A percentile compares a stretch with the other conserved stretches of the same genome.
These are phyloP conservation scores for Diaporthe aspalathi DNA, from an alignment of 2,329 filamentous ascomycete species.

Conservation along the genomic window DNA sequence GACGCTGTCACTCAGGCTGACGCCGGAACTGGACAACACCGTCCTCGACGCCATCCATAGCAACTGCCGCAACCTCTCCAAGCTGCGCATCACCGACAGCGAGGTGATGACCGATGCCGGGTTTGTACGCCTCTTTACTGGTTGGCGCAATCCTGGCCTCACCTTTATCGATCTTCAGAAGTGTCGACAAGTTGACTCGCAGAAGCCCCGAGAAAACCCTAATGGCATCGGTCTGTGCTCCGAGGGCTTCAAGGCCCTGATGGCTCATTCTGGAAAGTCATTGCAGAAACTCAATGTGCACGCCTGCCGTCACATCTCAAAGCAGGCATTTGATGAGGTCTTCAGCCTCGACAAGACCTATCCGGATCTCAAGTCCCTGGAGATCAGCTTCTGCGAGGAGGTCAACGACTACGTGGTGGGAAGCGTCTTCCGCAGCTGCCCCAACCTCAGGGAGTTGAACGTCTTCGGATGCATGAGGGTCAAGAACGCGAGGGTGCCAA, in stretches of 20 bases:
- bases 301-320: constrained; percentile 84
- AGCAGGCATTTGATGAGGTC: constrained; percentile 77
- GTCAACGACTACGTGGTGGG: constrained; percentile 74
- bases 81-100: constrained; percentile 86
- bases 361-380: constrained; percentile 75
- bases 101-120: constrained; percentile 79
- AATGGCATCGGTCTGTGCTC: constrained; percentile 79
- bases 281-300: constrained; percentile 80
- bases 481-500: constrained; percentile 63
- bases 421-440: constrained; percentile 72
- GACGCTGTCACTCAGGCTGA: constrained; percentile 81
- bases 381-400: constrained; percentile 80
- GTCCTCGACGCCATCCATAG: constrained; percentile 78
- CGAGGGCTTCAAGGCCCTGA: constrained; percentile 81
- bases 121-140: constrained; percentile 77
- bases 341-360: constrained; percentile 74
- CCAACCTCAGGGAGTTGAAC: constrained; percentile 68
- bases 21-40: constrained; percentile 73
- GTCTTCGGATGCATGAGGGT: constrained; percentile 76
- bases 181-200: constrained; percentile 81
- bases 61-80: constrained; percentile 74
- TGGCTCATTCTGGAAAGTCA: constrained; percentile 80
- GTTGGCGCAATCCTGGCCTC: constrained; percentile 81
- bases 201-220: constrained; percentile 73
- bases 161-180: constrained; percentile 79